Evolutionary conservation across 2,329 filamentous ascomycete genomes (phyloP), one percentile per base, ranked within the genome.

Genomic region (Colletotrichum scovillei): DNA sequence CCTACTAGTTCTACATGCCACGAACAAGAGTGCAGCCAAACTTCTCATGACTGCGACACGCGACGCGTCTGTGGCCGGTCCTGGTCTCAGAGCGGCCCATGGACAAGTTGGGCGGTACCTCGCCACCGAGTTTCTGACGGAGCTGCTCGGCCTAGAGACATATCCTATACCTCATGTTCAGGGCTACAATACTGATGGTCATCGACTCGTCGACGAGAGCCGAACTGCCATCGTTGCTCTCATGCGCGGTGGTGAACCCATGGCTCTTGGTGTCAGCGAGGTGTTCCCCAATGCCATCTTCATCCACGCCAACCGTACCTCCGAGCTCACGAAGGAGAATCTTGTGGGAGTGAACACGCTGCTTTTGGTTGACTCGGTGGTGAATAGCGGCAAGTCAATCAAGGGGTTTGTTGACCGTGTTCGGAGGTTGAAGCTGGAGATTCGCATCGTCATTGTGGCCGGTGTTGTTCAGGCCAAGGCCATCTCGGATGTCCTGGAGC

Each of bases 241-340:
- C n/a, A 92, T 92, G 90, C 88, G 89, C 9, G 89, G 88, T 2
- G 90, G 90, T 9, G 89, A 92, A 74, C 84, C 42, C 16, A 49
- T 49, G 42, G 42, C 42, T 4, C 19, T 49, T 49, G 42, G 42
- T 0, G 82, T 93, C 58, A 88, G 79, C 75, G 84, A 89, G 0
- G 87, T 82, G 0, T 86, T 92, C 5, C 87, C 87, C 0, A 71
- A 69, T 0, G 88, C 89, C 4, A 84, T 82, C 77, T 90, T 91
- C 65, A 60, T 90, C 0, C 89, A 91, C 66, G 83, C 83, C 2
- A 78, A 75, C 1, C 5, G 62, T 4, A 79, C 84, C 0, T 66
- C 77, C 0, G 86, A 91, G 46, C 75, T 92, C 53, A 80, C 80
- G 57, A 2, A 35, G 0, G 53, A 84, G 1, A 85, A 89, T 75